Evolutionary conservation across 805 yeast genomes (phyloP), one percentile per base, ranked within the genome.

Genomic region (Priceomyces medius): DNA sequence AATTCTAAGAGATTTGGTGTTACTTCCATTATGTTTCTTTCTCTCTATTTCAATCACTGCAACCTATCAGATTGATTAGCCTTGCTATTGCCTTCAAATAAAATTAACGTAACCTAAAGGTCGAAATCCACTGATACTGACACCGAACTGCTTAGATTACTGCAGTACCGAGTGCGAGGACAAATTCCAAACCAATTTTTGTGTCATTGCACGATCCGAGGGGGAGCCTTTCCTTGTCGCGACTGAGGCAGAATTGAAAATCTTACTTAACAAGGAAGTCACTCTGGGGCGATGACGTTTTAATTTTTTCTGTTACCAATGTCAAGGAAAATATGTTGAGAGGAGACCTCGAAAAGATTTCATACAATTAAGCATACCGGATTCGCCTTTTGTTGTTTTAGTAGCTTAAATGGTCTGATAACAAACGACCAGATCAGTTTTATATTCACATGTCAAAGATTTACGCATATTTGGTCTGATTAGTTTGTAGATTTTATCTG

Each of bases 1-100:
- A 84, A 88, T 63, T 84, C 90, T 66, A 88, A 74, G 43, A 74
- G 71, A 49, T 73, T 76, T 46, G 96, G 96, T 40, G 78, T 68
- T 50, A 88, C 82, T 63, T 82, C 85, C 81, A 88, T 82, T 52
- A 19, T 18, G 29, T 12, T 12, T 26, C 29, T 26, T 26, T n/a
- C 29, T 26, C 29, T 26, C n/a, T 26, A 26, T 14, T 26, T 26
- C 29, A 26, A n/a, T 26, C 29, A 8, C 14, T 26, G 12, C 14
- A 26, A 26, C 14, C n/a, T 26, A 26, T 26, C 12, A 14, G 29
- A 26, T 26, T 26, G 29, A 26, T 26, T 26, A 26, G 10, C 29
- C 14, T 26, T 26, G 5, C 9, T 5, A 26, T 26, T 26, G 29
- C 29, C 29, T 26, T 26, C 10, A 14, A 10, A 26, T 10, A 26